These are phyloP conservation scores for Nannizziopsis arthrosporioides DNA, from an alignment of 2,329 filamentous ascomycete genomes.

Conservation along the genomic window DNA sequence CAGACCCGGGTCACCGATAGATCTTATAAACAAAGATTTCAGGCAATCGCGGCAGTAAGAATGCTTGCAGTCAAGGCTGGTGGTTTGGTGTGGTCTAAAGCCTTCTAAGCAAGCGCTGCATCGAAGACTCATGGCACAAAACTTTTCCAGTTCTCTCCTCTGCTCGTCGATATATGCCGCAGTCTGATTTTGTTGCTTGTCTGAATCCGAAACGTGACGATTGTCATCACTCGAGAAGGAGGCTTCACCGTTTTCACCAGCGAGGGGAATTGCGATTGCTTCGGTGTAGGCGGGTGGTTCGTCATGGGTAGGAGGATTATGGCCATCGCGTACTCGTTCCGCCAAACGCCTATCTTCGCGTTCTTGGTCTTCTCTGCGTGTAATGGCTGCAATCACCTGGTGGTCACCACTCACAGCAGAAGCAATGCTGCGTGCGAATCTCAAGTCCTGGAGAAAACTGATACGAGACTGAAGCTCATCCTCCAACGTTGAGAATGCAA, in stretches of 20 bases:
- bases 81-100: neutral
- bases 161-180: neutral
- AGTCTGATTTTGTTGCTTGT: neutral
- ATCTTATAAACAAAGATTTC: slow-evolving; percentile 12
- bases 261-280: neutral
- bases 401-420: too few relatives aligned
- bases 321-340: too few relatives aligned
- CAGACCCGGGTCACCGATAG: slow-evolving; percentile 17
- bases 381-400: too few relatives aligned
- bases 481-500: too few relatives aligned
- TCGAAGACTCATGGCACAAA: neutral
- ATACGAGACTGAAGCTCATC: too few relatives aligned
- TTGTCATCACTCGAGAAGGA: too few relatives aligned
- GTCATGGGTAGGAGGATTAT: too few relatives aligned
- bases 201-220: neutral
- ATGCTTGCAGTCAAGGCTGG: slow-evolving; percentile 15
- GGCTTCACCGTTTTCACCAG: too few relatives aligned
- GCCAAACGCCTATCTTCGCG: too few relatives aligned
- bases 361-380: too few relatives aligned
- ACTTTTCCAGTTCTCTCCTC: neutral
- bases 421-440: too few relatives aligned
- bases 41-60: slow-evolving; percentile 20
- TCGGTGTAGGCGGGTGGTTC: neutral
- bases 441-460: too few relatives aligned
- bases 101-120: slow-evolving; percentile 1